phyloP scores from a whole-genome alignment of 2,329 filamentous ascomycete species.

The Sphaerulina musiva region DNA sequence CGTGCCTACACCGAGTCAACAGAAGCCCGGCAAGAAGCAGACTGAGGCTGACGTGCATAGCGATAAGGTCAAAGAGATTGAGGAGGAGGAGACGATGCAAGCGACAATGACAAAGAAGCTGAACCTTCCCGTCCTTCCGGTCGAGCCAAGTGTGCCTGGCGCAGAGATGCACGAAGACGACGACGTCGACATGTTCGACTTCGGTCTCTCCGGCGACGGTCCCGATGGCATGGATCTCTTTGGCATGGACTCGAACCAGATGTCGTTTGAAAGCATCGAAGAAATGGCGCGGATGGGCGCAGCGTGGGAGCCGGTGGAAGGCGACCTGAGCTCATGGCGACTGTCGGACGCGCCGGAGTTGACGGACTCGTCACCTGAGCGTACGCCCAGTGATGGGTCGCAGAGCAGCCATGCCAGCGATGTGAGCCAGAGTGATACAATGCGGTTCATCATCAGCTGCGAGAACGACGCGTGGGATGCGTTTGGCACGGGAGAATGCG shows the following conservation, averaged over 20 bases:
- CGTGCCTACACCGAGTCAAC: slow-evolving; percentile 10
- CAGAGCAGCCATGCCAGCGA: slow-evolving; percentile 39
- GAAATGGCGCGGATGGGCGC: slow-evolving; percentile 2
- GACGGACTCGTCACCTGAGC: slow-evolving; percentile 19
- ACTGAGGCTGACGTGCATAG: slow-evolving; percentile 15
- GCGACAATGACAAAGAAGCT: slow-evolving; percentile 30
- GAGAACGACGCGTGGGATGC: slow-evolving; percentile 16
- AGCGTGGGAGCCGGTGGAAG: background rate
- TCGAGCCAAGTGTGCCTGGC: slow-evolving; percentile 2
- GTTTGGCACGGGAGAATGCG: slow-evolving; percentile 13
- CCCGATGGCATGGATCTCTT: background rate
- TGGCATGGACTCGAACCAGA: slow-evolving; percentile 5
- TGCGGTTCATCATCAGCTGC: slow-evolving; percentile 18
- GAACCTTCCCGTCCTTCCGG: slow-evolving; percentile 8
- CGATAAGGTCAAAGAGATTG: slow-evolving; percentile 15
- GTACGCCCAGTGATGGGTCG: slow-evolving; percentile 25
- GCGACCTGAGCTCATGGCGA: slow-evolving; percentile 8
- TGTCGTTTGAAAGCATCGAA: slow-evolving; percentile 4
- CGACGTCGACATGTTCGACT: slow-evolving; percentile 11
- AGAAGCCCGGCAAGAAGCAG: slow-evolving; percentile 19
- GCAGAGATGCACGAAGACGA: slow-evolving; percentile 3
- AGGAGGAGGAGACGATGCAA: slow-evolving; percentile 27
- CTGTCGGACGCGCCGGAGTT: background rate
- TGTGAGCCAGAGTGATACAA: slow-evolving; percentile 33
- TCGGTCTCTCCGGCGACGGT: slow-evolving; percentile 3